Base-by-base conservation (phyloP, 2,329 filamentous ascomycete species). In the Cladophialophora bantiana region DNA sequence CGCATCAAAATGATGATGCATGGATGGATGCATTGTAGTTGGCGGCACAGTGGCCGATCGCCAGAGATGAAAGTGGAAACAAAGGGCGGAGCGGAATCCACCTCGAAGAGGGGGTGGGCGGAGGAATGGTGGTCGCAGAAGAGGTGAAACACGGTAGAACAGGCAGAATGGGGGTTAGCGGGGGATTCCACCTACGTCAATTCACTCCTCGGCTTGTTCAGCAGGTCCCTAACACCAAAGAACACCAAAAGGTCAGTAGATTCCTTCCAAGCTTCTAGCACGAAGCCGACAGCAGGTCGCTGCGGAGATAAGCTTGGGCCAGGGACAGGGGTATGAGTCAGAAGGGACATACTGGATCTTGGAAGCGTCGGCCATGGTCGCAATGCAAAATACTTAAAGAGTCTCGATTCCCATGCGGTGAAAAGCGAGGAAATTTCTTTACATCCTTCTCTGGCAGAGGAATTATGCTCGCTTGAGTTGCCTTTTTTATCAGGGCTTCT, bases 181-280 rank as follows among this genome's bases (percentile, higher is more conserved):
- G 69, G 64, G 67, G 67, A 67, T 36, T 38, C 45, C 54, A 86
- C 90, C 74, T 88, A 96, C 93, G 93, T 97, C 81, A 97, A 90
- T 78, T 97, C 94, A 76, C 86, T 88, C 81, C 93, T 92, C 72
- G 92, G 89, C 86, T 97, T 97, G 79, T 87, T 89, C 72, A 96
- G 88, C 76, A 97, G 88, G 80, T 97, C 93, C 82, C 93, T 96
- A 78, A 67, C 67, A 15, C 67, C 66, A n/a, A 59, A 50, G 59
- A 59, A 65, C 59, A 59, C 62, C 57, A 57, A 48, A 57, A 57
- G 55, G 66, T 70, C 64, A 66, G 68, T 36, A 66, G 6, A 36
- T 40, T 35, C 31, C 53, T 62, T 60, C 45, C 26, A 26, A 56
- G 63, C 26, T 31, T 34, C 45, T 55, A 61, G 53, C 40, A 59